Evolutionary conservation across 768 basidiomycete genomes (phyloP), one percentile per base, ranked within the genome.

Genomic region (Cantharellus anzutake): DNA sequence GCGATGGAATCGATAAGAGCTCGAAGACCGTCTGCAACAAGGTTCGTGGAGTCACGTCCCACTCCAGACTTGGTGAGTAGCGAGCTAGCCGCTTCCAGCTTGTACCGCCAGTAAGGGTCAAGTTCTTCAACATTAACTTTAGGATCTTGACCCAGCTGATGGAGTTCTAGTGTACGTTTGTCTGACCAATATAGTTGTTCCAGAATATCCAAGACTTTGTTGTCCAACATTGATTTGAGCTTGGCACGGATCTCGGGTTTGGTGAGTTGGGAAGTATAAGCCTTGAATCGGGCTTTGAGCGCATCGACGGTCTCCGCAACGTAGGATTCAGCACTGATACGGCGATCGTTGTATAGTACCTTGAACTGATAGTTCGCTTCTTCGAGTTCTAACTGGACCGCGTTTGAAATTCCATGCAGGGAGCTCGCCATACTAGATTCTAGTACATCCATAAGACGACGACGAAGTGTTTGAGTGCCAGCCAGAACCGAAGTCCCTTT

Each of bases 351-450:
- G 73, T 89, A 90, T 69, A 93, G 86, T 2, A 99, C 96, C 72
- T 99, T 99, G 80, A 99, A 99, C 70, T 98, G 96, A 70, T 99
- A 99, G 7, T 83, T 84, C 2, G 96, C 83, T 67, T 98, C 96
- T 70, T 99, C 96, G 4, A 99, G 76, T 69, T 99, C 96, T 42
- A 97, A 80, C 66, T 96, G 91, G 5, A 98, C 96, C 2, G 91
- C 91, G 70, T 98, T 98, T 61, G 89, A 88, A 69, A 99, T 98
- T 2, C 88, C 83, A 66, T 97, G 92, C 3, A 99, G 76, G 42
- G 91, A 92, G 1, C 86, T 86, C 0, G 92, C 87, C 96, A 99
- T 99, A 41, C 88, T 92, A 7, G 90, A 90, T 69, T 99, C 96
- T 60, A 99, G 76, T 3, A 98, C 94, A 65, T 96, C 88, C 94